These are phyloP conservation scores for Haplosporangium sp. DNA, from an alignment of 371 early-diverging fungal species.

Conservation along the genomic window DNA sequence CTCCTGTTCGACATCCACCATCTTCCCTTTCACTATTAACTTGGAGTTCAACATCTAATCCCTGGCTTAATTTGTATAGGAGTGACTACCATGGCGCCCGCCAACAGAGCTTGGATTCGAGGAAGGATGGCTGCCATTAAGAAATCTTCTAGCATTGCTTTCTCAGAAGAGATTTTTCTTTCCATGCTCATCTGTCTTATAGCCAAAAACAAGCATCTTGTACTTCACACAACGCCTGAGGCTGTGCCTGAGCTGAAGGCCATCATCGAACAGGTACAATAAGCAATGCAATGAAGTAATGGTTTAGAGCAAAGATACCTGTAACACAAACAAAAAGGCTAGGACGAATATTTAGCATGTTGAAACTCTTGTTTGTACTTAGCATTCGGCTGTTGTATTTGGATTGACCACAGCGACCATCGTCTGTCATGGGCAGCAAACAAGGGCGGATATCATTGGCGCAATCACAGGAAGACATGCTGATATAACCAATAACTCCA, in stretches of 20 bases:
- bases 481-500: constrained; percentile 25
- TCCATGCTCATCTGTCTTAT: constrained; percentile 51
- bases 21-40: neutral
- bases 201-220: constrained; percentile 48
- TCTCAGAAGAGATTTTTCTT: constrained; percentile 52
- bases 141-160: constrained; percentile 43
- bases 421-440: constrained; percentile 44
- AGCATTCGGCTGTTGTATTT: constrained; percentile 45
- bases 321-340: neutral
- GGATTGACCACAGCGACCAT: constrained; percentile 46
- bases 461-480: constrained; percentile 49
- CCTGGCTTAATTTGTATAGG: neutral
- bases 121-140: constrained; percentile 45
- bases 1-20: neutral
- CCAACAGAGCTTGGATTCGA: constrained; percentile 43
- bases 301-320: too few species aligned
- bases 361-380: neutral
- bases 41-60: neutral
- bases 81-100: constrained; percentile 26
- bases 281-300: too few species aligned
- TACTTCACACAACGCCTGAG: constrained; percentile 42
- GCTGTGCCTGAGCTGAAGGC: constrained; percentile 40
- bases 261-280: constrained; percentile 38
- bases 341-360: too few species aligned
- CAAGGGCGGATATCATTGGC: constrained; percentile 40